A percentile compares a stretch with the other conserved stretches of the same genome.
Conservation (phyloP, 768 basidiomycete genomes). For the Postia placenta region DNA sequence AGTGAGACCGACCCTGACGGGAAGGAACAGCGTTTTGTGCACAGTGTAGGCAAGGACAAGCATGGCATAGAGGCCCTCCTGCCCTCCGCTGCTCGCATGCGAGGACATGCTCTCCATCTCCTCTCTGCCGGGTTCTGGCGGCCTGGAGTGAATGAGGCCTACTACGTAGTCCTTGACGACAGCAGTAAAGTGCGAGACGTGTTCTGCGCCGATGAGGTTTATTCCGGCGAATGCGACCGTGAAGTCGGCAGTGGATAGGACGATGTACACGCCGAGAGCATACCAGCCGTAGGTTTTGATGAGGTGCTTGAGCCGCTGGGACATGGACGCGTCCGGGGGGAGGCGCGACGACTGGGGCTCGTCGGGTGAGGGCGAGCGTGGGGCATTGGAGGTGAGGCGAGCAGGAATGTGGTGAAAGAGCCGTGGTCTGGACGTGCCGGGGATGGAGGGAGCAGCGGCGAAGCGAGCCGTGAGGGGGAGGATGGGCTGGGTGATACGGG, state of each 20-base stretch:
- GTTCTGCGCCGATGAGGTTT: conserved; percentile 84
- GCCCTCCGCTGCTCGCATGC: conserved; percentile 31
- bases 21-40: conserved; percentile 92
- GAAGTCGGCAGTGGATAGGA: conserved; percentile 76
- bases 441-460: conserved; percentile 23
- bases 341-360: conserved; percentile 18
- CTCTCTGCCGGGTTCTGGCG: conserved; percentile 62
- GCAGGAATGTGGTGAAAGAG: conserved; percentile 44
- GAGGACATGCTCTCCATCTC: conserved; percentile 44
- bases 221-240: conserved; percentile 78
- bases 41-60: conserved; percentile 88
- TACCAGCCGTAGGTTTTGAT: conserved; percentile 95
- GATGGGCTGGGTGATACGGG: conserved; percentile 37
- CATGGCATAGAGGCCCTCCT: conserved; percentile 87
- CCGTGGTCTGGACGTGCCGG: conserved; percentile 32
- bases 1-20: conserved; percentile 84
- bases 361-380: conserved; percentile 25
- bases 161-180: conserved; percentile 46
- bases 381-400: conserved; percentile 37
- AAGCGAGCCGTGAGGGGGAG: conserved; percentile 40
- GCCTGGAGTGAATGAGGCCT: conserved; percentile 41
- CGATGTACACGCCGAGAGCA: conserved; percentile 83
- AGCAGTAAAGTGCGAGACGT: conserved; percentile 65
- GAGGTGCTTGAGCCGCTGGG: conserved; percentile 71
- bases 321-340: conserved; percentile 49